phyloP scores from a whole-genome alignment of 148 eudicot species.

The Amaranthus palmeri region DNA sequence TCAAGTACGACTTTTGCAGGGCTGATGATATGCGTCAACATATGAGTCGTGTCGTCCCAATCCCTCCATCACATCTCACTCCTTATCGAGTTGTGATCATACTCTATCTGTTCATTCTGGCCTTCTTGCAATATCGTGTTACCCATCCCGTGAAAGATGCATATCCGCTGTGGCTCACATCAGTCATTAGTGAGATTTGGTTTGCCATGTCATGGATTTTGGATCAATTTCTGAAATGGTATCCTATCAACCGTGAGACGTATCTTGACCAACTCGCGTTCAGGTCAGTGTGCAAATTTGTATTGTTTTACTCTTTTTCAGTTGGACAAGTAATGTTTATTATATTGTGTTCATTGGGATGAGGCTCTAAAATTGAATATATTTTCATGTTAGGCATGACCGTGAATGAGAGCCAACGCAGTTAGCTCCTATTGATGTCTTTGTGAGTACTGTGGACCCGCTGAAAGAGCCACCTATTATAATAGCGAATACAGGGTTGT shows the following conservation, averaged over 20 bases:
- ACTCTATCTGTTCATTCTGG: slow-evolving; percentile 80
- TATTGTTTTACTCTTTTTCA: neutral
- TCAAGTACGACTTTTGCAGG: slow-evolving; percentile 44
- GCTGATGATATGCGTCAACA: slow-evolving; percentile 95
- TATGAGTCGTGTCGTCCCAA: slow-evolving; percentile 84
- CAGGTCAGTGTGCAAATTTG: slow-evolving; percentile 74
- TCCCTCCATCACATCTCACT: slow-evolving; percentile 72
- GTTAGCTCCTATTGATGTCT: slow-evolving; percentile 81
- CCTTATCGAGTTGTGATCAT: too few species aligned
- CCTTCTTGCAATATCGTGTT: slow-evolving; percentile 83
- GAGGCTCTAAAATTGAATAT: slow-evolving; percentile 3
- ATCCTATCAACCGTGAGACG: slow-evolving; percentile 89
- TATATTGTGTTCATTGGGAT: neutral
- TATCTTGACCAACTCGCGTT: slow-evolving; percentile 85
- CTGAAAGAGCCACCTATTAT: slow-evolving; percentile 94
- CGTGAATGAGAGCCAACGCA: slow-evolving; percentile 97
- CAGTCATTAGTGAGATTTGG: slow-evolving; percentile 96
- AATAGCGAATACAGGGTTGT: slow-evolving; percentile 90
- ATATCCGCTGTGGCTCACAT: slow-evolving; percentile 92
- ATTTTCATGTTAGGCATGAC: slow-evolving; percentile 53
- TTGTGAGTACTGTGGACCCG: slow-evolving; percentile 99
- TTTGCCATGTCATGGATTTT: slow-evolving; percentile 96
- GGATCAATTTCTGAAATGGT: slow-evolving; percentile 99
- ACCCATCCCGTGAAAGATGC: slow-evolving; percentile 95
- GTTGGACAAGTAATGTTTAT: neutral